Evolutionary conservation across 495 filamentous ascomycete genomes (phyloP).

Genomic region (Penicillium macrosclerotiorum): DNA sequence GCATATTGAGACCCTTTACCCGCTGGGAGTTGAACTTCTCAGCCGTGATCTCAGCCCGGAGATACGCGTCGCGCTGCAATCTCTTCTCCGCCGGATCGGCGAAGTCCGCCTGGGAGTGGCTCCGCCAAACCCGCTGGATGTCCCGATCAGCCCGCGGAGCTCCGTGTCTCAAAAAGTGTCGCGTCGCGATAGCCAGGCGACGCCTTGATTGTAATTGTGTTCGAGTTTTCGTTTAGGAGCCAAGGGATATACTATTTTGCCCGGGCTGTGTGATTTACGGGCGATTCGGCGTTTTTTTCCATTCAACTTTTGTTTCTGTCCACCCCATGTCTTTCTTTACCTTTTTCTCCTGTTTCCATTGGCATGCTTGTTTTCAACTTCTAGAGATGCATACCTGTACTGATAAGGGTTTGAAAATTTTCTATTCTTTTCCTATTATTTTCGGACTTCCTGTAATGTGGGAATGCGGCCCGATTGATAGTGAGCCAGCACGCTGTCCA

Average conservation of each 20-base stretch:
- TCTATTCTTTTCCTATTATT: slow-evolving; percentile 5
- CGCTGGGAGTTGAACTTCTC: slow-evolving; percentile 79
- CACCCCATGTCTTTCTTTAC: slow-evolving; percentile 6
- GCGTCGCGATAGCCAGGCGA: slow-evolving; percentile 28
- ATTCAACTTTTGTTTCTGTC: slow-evolving; percentile 5
- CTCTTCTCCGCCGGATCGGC: slow-evolving; percentile 73
- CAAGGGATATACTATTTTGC: no score
- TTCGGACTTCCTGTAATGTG: slow-evolving; percentile 36
- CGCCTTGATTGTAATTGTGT: slow-evolving; percentile 13
- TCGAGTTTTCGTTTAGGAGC: no score
- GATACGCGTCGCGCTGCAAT: slow-evolving; percentile 71
- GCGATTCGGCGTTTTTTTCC: slow-evolving; percentile 20
- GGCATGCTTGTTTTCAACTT: slow-evolving; percentile 13
- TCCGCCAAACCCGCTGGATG: slow-evolving; percentile 31
- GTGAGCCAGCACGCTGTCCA: slow-evolving; percentile 69
- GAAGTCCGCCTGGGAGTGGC: slow-evolving; percentile 74
- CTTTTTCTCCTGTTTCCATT: slow-evolving; percentile 3
- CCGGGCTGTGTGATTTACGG: slow-evolving; percentile 22
- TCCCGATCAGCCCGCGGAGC: slow-evolving; percentile 46
- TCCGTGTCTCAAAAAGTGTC: slow-evolving; percentile 34
- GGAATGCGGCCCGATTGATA: slow-evolving; percentile 56
- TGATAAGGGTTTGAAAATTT: slow-evolving; percentile 23
- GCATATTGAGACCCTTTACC: slow-evolving; percentile 80
- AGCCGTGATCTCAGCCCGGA: slow-evolving; percentile 76
- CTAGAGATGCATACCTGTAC: slow-evolving; percentile 33